phyloP scores from a whole-genome alignment of 2,329 filamentous ascomycete species.

The Akanthomyces lecanii region DNA sequence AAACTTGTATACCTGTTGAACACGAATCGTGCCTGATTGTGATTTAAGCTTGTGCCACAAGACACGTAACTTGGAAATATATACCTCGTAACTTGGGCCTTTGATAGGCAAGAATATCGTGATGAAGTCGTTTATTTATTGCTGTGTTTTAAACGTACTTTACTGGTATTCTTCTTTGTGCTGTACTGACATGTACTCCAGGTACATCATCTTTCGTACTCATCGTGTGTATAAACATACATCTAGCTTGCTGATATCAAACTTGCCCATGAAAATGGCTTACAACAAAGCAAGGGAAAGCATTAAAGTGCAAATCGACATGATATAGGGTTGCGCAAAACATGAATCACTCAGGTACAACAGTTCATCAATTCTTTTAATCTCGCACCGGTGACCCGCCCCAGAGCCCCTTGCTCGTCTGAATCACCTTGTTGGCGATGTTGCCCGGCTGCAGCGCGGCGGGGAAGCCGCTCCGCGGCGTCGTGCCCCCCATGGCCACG shows the following conservation, averaged over 20 bases:
- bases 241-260: neutral
- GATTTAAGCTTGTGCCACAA: no score
- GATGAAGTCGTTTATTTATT: no score
- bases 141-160: no score
- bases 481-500: slow-evolving; percentile 46
- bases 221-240: neutral
- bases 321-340: neutral
- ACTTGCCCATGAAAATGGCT: neutral
- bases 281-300: no score
- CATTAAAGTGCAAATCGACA: neutral
- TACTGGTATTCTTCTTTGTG: no score
- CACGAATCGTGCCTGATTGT: no score
- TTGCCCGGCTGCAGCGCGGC: slow-evolving; percentile 52
- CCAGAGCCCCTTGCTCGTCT: slow-evolving; percentile 63
- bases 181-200: no score
- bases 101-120: no score
- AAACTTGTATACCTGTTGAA: neutral
- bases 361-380: slow-evolving; percentile 17
- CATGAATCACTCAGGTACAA: no score
- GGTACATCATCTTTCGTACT: neutral
- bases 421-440: slow-evolving; percentile 53
- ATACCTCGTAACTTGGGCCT: no score
- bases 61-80: no score
- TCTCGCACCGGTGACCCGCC: slow-evolving; percentile 32
- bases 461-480: slow-evolving; percentile 36